Conservation (phyloP, 2,329 filamentous ascomycete genomes). For the Pestalotiopsis sp. region DNA sequence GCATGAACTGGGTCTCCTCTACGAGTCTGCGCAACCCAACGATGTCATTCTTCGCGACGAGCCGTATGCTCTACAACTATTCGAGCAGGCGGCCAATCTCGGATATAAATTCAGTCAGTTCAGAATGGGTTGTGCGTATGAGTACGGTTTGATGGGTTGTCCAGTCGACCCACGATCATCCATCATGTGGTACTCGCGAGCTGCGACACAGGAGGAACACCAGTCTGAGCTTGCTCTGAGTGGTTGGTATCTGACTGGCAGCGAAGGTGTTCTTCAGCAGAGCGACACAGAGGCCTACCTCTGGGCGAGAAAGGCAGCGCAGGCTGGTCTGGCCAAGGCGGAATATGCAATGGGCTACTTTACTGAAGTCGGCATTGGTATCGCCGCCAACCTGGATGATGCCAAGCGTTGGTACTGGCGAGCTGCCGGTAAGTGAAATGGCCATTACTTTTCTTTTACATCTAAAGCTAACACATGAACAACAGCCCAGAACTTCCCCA, state of each 20-base stretch:
- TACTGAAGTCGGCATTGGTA: slow-evolving; percentile 91
- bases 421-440: slow-evolving; percentile 76
- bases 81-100: slow-evolving; percentile 80
- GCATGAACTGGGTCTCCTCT: slow-evolving; percentile 77
- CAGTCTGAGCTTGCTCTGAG: slow-evolving; percentile 83
- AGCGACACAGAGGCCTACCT: slow-evolving; percentile 96
- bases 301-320: slow-evolving; percentile 92
- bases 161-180: slow-evolving; percentile 79
- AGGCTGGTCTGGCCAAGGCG: slow-evolving; percentile 84
- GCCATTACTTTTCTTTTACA: slow-evolving; percentile 5
- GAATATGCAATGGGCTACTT: slow-evolving; percentile 99
- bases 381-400: slow-evolving; percentile 83
- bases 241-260: slow-evolving; percentile 94
- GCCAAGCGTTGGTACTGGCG: slow-evolving; percentile 98
- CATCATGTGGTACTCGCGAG: slow-evolving; percentile 92
- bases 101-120: slow-evolving; percentile 97
- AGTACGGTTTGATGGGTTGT: slow-evolving; percentile 84
- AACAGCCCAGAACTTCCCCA: slow-evolving; percentile 88
- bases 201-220: slow-evolving; percentile 91
- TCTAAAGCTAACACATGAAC: slow-evolving; percentile 27
- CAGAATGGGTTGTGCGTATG: slow-evolving; percentile 81
- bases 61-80: slow-evolving; percentile 75
- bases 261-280: slow-evolving; percentile 82
- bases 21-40: slow-evolving; percentile 63
- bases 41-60: slow-evolving; percentile 81